Evolutionary conservation across 2,329 filamentous ascomycete genomes (phyloP).

Genomic region (Aaosphaeria pasadenensis): DNA sequence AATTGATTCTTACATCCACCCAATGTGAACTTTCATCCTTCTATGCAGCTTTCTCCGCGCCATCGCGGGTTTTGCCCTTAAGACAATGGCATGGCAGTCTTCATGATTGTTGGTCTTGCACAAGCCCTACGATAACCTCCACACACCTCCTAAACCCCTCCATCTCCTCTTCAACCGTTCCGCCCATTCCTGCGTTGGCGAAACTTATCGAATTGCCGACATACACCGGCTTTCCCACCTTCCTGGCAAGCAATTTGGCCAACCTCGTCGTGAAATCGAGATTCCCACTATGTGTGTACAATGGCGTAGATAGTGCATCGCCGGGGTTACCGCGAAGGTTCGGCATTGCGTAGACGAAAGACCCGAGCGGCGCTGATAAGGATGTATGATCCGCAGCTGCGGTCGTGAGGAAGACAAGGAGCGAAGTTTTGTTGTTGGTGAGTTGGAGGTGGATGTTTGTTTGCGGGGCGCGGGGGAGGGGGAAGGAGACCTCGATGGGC

Average conservation of each 20-base stretch:
- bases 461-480: conserved; percentile 55
- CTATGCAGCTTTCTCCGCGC: too few species aligned
- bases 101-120: not conserved
- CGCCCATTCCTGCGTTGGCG: conserved; percentile 68
- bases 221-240: conserved; percentile 73
- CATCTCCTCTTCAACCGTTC: conserved; percentile 90
- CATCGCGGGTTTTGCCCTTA: too few species aligned
- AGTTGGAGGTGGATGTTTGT: conserved; percentile 60
- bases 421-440: conserved; percentile 50
- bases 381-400: conserved; percentile 40
- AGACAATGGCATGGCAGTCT: too few species aligned
- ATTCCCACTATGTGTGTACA: conserved; percentile 73
- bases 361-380: conserved; percentile 60
- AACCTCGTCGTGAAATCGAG: conserved; percentile 84
- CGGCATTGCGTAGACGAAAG: conserved; percentile 90
- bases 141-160: conserved; percentile 76
- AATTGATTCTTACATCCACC: too few species aligned
- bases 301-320: conserved; percentile 71
- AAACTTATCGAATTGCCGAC: conserved; percentile 86
- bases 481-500: conserved; percentile 55
- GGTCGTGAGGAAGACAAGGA: conserved; percentile 57
- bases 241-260: conserved; percentile 77
- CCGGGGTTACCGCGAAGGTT: conserved; percentile 46
- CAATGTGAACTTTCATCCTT: too few species aligned
- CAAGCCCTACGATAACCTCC: conserved; percentile 60